Conservation (phyloP, 768 basidiomycete genomes). For the Chlorophyllum brunneum region DNA sequence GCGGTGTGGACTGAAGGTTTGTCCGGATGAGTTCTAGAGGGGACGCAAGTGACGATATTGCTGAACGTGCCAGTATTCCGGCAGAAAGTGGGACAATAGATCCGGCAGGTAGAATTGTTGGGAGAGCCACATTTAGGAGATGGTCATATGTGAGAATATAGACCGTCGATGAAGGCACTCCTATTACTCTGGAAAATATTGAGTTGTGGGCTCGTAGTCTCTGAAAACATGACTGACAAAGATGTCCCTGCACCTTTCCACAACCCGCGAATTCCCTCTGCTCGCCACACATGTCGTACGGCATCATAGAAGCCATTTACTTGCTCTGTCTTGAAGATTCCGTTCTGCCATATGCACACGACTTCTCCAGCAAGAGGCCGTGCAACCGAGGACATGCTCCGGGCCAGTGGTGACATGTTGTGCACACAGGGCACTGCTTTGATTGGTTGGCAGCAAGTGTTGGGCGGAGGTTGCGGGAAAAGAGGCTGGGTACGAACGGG, state of each 20-base stretch:
- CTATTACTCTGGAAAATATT: constrained; percentile 61
- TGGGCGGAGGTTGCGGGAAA: constrained; percentile 48
- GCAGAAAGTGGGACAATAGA: constrained; percentile 69
- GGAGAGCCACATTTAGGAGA: constrained; percentile 61
- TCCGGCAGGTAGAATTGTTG: constrained; percentile 51
- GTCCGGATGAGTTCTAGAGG: constrained; percentile 94
- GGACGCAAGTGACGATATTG: constrained; percentile 74
- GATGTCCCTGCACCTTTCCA: constrained; percentile 97
- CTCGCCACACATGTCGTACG: constrained; percentile 70
- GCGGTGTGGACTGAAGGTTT: constrained; percentile 86
- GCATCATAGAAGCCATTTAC: constrained; percentile 88
- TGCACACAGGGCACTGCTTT: constrained; percentile 56
- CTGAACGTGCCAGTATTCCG: constrained; percentile 78
- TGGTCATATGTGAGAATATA: constrained; percentile 98
- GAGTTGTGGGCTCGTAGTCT: constrained; percentile 13
- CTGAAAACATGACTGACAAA: constrained; percentile 48
- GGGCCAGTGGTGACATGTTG: constrained; percentile 70
- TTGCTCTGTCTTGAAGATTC: constrained; percentile 63
- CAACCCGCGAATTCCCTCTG: constrained; percentile 79
- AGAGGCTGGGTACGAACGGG: constrained; percentile 49
- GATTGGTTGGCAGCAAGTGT: constrained; percentile 70
- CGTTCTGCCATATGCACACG: constrained; percentile 79
- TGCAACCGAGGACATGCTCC: constrained; percentile 23
- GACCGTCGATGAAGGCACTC: constrained; percentile 85
- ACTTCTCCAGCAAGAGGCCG: constrained; percentile 55